Percentiles rank a stretch among this genome's conserved stretches.
Evolutionary conservation across 148 eudicot species (phyloP).

Genomic region (Pouteria glomerata): DNA sequence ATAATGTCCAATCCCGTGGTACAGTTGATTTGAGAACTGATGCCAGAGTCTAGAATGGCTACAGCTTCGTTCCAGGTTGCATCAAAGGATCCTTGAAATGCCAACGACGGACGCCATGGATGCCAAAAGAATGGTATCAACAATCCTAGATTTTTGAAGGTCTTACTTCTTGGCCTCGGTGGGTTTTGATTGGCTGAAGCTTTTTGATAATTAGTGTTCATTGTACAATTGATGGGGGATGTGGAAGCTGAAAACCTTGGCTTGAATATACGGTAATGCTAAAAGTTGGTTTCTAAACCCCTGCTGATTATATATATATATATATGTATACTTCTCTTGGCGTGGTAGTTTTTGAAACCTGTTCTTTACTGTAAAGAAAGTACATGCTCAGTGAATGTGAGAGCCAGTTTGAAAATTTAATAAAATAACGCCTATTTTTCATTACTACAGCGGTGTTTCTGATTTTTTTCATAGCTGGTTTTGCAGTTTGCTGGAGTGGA

Average conservation of each 20-base stretch:
- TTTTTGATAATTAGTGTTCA: not conserved
- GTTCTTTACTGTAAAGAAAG: not conserved
- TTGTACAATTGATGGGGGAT: not conserved
- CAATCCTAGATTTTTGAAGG: not conserved
- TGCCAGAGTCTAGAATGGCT: not conserved
- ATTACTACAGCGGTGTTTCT: not conserved
- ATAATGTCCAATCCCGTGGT: slow-evolving; percentile 6
- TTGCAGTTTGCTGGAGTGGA: too few species aligned
- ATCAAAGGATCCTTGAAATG: not conserved
- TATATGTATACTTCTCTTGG: not conserved
- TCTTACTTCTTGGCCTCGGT: not conserved
- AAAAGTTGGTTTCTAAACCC: not conserved
- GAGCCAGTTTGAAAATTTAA: not conserved
- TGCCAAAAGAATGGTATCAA: slow-evolving; percentile 1
- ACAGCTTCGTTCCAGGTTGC: not conserved
- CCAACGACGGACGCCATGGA: not conserved
- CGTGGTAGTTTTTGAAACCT: not conserved
- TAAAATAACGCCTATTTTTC: not conserved
- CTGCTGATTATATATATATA: not conserved
- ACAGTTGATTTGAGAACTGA: slow-evolving; percentile 10
- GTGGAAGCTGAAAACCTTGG: not conserved
- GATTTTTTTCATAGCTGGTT: not conserved
- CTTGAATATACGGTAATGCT: not conserved
- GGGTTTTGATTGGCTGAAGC: not conserved
- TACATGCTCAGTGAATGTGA: not conserved